Base-by-base conservation (phyloP, 257 asterid genomes). In the Voacanga thouarsii region DNA sequence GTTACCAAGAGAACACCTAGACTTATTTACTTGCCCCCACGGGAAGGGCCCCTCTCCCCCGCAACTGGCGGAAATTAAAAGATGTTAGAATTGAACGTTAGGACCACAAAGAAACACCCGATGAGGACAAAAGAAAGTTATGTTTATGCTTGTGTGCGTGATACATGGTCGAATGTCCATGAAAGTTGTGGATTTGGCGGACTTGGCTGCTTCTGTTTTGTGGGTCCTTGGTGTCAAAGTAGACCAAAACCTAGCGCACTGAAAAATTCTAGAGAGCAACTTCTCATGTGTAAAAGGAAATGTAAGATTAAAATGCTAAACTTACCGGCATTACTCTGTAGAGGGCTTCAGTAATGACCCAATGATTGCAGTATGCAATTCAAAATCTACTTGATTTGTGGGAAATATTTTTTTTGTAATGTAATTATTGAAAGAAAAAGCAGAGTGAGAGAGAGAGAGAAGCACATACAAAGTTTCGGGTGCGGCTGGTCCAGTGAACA, bases 401-500 rank as follows among this genome's bases (percentile, higher is more conserved):
- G 49, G 43, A 56, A 11, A 23, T 7, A 1, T 0, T 39, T 5
- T 6, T 39, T 21, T 39, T 14, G 6, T 12, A 8, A 10, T 45
- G 14, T 39, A 37, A 66, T 66, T 66, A 37, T 66, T 66, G 30
- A 5, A 30, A 16, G 11, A 18, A 6, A 50, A 33, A 61, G 33
- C 21, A 69, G 41, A 65, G 28, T 16, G 47, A 10, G 15, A 64
- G 63, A 44, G 80, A 72, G 79, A 77, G 81, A 71, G 83, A 71
- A 70, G 19, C 28, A 28, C 94, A 44, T 89, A 92, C 97, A 33
- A 94, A 94, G 67, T 70, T 77, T 81, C 93, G 84, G 39, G 98
- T 94, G 81, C 95, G 91, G 86, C 98, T 91, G 76, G 97, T 94
- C 96, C 97, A 89, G 68, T 91, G 97, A 78, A 92, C 99, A 0